A percentile compares a stretch with the other conserved stretches of the same genome.
phyloP scores from a whole-genome alignment of 768 basidiomycete genomes.

The Kwoniella sp. region DNA sequence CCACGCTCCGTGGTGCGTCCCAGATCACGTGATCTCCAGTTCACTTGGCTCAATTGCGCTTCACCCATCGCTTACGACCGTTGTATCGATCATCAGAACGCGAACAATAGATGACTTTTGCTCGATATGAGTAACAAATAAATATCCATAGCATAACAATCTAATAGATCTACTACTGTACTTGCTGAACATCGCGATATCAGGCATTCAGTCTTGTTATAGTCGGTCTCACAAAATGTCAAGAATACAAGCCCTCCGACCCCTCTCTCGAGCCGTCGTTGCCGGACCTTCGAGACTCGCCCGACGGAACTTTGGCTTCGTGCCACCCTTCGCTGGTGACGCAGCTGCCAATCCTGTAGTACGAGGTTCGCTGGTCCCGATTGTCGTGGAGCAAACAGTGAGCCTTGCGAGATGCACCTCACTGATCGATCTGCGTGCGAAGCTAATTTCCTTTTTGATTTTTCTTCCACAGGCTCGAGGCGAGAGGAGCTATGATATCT shows the following conservation, averaged over 20 bases:
- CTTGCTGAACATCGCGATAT: too few species aligned
- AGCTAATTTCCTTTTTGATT: too few species aligned
- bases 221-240: slow-evolving; percentile 10
- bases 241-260: slow-evolving; percentile 7
- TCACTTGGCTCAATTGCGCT: too few species aligned
- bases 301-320: slow-evolving; percentile 16
- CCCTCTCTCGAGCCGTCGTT: background rate
- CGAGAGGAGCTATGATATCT: slow-evolving; percentile 75
- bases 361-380: slow-evolving; percentile 67
- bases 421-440: too few species aligned
- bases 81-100: background rate
- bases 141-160: too few species aligned
- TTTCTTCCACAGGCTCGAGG: slow-evolving; percentile 46
- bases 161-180: too few species aligned
- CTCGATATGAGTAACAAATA: background rate
- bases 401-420: slow-evolving; percentile 26
- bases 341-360: slow-evolving; percentile 33
- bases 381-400: slow-evolving; percentile 91
- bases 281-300: slow-evolving; percentile 12
- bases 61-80: background rate
- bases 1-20: background rate
- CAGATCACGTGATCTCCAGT: background rate
- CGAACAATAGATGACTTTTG: background rate
- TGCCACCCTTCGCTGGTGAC: background rate
- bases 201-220: too few species aligned